Base-by-base conservation (phyloP, 345 rosid species). In the Eucalyptus erythrocorys region DNA sequence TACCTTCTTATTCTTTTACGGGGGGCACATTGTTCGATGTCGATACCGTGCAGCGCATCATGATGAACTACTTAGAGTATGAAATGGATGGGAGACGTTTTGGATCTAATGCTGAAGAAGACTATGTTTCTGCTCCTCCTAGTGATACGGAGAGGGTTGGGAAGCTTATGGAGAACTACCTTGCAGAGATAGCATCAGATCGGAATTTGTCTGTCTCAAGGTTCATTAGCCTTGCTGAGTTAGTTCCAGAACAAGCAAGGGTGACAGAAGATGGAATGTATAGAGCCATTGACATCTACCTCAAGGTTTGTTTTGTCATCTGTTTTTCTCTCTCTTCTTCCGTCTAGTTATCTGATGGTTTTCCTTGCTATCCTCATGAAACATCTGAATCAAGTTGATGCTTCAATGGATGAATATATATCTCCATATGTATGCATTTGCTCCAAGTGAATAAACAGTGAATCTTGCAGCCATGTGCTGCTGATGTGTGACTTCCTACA, bases 221-320 rank as follows among this genome's bases (percentile, higher is more conserved):
- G 87, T 96, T 97, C 92, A 95, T 92, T 17, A 89, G 89, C 87
- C 93, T 97, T 40, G 95, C 97, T 84, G 97, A 97, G 92, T 92
- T 96, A 88, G 92, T 96, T 55, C 98, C 98, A 9, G 97, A 96
- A 92, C 96, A 95, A 91, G 92, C 97, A 9, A 94, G 97, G 90
- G 76, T 93, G 84, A 95, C 96, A 49, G 99, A 97, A 91, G 99
- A 97, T 91, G 99, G 99, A 1, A 95, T 96, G 89, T 96, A 97
- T 85, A 91, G 98, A 92, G 95, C 99, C 88, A 92, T 96, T 12
- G 99, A 98, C 88, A 96, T 98, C 91, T 98, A 93, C 93, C 95
- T 97, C 82, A 97, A 97, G 99, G 99, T 96, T 88, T 59, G 66
- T n/a, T 87, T 48, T 50, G 66, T 87, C 42, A 8, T 53, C 48